These are phyloP conservation scores for Pyricularia sp. DNA, from an alignment of 2,329 filamentous ascomycete species.

Conservation along the genomic window DNA sequence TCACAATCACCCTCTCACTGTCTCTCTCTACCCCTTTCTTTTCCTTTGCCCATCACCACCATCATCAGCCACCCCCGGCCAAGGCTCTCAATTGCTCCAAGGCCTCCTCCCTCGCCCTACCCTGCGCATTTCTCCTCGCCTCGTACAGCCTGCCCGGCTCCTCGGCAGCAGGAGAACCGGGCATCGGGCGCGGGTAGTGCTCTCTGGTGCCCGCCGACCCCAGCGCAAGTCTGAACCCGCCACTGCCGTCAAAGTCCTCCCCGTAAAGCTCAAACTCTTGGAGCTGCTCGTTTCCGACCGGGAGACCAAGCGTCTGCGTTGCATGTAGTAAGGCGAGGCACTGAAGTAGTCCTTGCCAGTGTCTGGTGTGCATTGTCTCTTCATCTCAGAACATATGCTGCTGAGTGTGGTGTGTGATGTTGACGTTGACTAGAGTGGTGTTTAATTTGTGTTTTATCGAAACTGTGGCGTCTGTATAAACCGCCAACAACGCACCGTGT, in stretches of 20 bases:
- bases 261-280: background rate
- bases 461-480: background rate
- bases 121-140: conserved; percentile 3
- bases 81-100: background rate
- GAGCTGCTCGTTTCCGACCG: background rate
- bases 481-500: background rate
- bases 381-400: background rate
- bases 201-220: background rate
- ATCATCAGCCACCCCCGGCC: background rate
- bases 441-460: background rate
- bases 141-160: background rate
- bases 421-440: too few species aligned
- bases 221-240: background rate
- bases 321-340: background rate
- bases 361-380: background rate
- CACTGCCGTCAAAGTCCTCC: background rate
- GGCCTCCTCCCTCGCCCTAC: background rate
- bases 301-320: background rate
- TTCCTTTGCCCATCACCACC: background rate
- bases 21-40: background rate
- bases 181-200: conserved; percentile 8
- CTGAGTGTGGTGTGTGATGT: background rate
- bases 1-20: background rate
- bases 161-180: conserved; percentile 1
- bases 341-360: background rate